Evolutionary conservation across 768 basidiomycete species (phyloP).

Genomic region (Phlegmacium glaucopus): DNA sequence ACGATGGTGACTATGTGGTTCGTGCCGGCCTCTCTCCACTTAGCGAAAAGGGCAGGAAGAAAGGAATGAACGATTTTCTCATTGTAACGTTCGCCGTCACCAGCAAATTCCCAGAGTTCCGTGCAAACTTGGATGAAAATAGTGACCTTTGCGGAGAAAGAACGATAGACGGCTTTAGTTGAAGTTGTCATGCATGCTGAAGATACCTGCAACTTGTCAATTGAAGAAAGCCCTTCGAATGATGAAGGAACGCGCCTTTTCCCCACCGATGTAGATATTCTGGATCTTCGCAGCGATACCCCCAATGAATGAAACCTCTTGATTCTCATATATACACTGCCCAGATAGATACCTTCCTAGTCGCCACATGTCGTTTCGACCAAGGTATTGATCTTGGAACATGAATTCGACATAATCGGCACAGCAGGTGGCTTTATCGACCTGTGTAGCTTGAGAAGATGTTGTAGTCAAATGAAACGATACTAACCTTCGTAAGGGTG

Average conservation of each 20-base stretch:
- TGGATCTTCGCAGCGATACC: constrained; percentile 81
- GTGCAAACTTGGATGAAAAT: constrained; percentile 96
- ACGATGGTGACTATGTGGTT: constrained; percentile 95
- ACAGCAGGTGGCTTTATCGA: constrained; percentile 56
- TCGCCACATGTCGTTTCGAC: constrained; percentile 96
- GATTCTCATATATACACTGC: constrained; percentile 77
- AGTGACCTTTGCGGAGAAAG: constrained; percentile 86
- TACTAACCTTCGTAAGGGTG: constrained; percentile 57
- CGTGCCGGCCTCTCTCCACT: constrained; percentile 81
- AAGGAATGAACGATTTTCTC: constrained; percentile 99
- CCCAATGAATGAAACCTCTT: constrained; percentile 85
- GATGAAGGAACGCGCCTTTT: constrained; percentile 44
- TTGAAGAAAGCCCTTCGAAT: not conserved
- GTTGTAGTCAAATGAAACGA: too few relatives aligned
- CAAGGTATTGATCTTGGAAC: constrained; percentile 94
- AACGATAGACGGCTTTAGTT: constrained; percentile 89
- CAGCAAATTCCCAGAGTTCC: constrained; percentile 96
- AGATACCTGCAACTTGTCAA: constrained; percentile 52
- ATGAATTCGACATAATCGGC: constrained; percentile 86
- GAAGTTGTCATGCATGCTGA: constrained; percentile 75
- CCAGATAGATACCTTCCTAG: constrained; percentile 78
- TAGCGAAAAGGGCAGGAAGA: constrained; percentile 81
- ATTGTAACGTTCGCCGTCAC: constrained; percentile 92
- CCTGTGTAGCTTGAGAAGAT: constrained; percentile 37
- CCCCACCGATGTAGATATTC: constrained; percentile 66